A percentile compares a stretch with the other conserved stretches of the same genome.
These are phyloP conservation scores for Cordyceps cateniannulata DNA, from an alignment of 2,329 filamentous ascomycete genomes.

Conservation along the genomic window DNA sequence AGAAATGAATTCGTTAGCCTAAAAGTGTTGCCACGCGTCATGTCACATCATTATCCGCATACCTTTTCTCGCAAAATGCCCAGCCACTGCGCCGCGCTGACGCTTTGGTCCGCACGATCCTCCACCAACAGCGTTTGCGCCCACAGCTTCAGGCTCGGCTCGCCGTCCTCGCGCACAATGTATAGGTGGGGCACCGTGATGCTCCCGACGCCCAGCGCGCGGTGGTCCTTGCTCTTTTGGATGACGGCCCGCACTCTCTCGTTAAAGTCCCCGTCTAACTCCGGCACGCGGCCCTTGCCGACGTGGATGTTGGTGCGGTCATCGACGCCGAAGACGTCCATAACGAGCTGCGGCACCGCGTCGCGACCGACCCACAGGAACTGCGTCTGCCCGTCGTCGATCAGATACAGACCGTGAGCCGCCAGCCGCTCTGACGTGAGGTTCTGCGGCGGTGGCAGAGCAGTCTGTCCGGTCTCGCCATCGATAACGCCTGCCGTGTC, in stretches of 20 bases:
- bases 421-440: slow-evolving; percentile 83
- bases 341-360: slow-evolving; percentile 78
- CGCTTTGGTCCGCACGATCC: slow-evolving; percentile 87
- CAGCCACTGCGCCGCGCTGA: slow-evolving; percentile 92
- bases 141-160: slow-evolving; percentile 92
- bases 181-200: slow-evolving; percentile 92
- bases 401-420: slow-evolving; percentile 86
- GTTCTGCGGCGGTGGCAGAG: slow-evolving; percentile 78
- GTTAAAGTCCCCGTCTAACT: slow-evolving; percentile 93
- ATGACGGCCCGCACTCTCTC: slow-evolving; percentile 86
- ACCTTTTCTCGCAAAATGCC: slow-evolving; percentile 93
- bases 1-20: not conserved
- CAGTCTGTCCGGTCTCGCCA: slow-evolving; percentile 78
- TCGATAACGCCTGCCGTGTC: slow-evolving; percentile 85
- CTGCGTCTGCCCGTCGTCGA: slow-evolving; percentile 95
- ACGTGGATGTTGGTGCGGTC: slow-evolving; percentile 82
- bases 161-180: slow-evolving; percentile 88
- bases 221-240: slow-evolving; percentile 86
- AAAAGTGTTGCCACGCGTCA: too few relatives aligned
- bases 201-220: slow-evolving; percentile 80
- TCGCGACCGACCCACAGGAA: slow-evolving; percentile 96
- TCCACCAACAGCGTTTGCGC: slow-evolving; percentile 93
- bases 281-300: slow-evolving; percentile 80
- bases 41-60: slow-evolving; percentile 15
- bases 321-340: slow-evolving; percentile 83